Evolutionary conservation across 2,329 filamentous ascomycete species (phyloP), one percentile per base, ranked within the genome.

Genomic region (Xylariomycetidae sp.): DNA sequence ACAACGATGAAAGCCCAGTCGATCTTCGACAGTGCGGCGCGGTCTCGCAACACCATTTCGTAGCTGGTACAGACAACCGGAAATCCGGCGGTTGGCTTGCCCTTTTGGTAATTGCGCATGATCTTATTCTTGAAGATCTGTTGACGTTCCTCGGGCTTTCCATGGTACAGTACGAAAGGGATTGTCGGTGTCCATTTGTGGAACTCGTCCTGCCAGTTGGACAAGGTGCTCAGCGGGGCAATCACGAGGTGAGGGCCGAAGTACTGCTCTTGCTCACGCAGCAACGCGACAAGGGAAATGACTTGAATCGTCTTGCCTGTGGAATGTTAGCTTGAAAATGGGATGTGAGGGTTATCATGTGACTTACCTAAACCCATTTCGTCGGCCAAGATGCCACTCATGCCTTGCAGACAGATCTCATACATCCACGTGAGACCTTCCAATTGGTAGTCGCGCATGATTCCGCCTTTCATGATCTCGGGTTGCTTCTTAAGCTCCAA

Each of bases 1-100:
- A 98, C 94, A 46, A 98, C 92, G 51, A 98, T 95, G 48, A 95
- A 95, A 34, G 93, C 87, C 92, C 92, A 98, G 22, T 88, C 82
- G 36, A 94, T 90, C 37, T 83, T 82, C 0, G 79, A 79, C 5
- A 98, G 64, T 22, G 81, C 81, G 32, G 87, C 82, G 23, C 85
- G 79, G 54, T 98, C 92, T 48, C 87, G 82, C 61, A 98, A 81
- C 34, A 93, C 89, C 54, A 98, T 95, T 55, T 98, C 92, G 49
- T 96, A 96, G 24, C 83, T 93, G 0, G 92, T 98, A 51, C 89
- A 89, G 1, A 96, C 84, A 1, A 98, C 82, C 0, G 92, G 92
- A 41, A 96, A 98, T 28, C 82, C 74, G 2, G 72, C 63, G 0
- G 64, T 75, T 0, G 74, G 74, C 2, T 68, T 58, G 0, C 80